These are phyloP conservation scores for Blumeriella jaapii DNA, from an alignment of 2,329 filamentous ascomycete genomes.

Conservation along the genomic window DNA sequence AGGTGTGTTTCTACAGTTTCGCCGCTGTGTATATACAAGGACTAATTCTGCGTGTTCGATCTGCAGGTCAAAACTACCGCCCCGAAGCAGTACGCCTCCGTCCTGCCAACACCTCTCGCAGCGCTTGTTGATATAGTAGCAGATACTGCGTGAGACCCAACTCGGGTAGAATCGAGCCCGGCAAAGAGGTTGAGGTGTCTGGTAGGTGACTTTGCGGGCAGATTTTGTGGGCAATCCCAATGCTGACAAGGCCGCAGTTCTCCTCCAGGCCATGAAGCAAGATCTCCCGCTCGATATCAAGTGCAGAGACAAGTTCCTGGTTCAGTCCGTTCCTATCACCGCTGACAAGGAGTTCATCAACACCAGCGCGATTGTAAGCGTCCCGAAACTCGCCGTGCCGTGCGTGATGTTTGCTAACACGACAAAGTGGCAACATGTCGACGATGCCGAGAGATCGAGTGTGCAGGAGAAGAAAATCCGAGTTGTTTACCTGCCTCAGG, in stretches of 20 bases:
- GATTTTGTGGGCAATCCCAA: neutral
- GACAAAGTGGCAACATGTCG: conserved; percentile 52
- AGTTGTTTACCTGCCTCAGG: conserved; percentile 67
- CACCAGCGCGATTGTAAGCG: conserved; percentile 65
- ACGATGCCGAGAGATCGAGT: conserved; percentile 61
- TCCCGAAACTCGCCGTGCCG: neutral
- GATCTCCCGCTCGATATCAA: conserved; percentile 77
- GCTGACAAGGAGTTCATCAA: conserved; percentile 75
- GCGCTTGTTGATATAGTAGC: conserved; percentile 20
- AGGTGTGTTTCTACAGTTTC: conserved; percentile 36
- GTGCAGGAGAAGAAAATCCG: conserved; percentile 95
- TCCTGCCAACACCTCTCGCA: conserved; percentile 14
- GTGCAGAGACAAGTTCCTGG: conserved; percentile 95
- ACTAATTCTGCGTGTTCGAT: conserved; percentile 3
- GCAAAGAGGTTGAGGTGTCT: conserved; percentile 82
- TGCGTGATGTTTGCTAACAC: conserved; percentile 7
- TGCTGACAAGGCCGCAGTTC: conserved; percentile 43
- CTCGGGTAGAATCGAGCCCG: conserved; percentile 87
- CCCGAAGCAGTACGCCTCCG: conserved; percentile 75
- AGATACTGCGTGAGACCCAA: conserved; percentile 98
- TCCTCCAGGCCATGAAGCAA: conserved; percentile 95
- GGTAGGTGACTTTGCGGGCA: conserved; percentile 41
- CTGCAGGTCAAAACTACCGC: conserved; percentile 93
- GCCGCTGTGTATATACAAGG: neutral
- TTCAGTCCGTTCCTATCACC: conserved; percentile 79